Base-by-base conservation (phyloP, 441 rosid genomes). In the Daphne laureola region DNA sequence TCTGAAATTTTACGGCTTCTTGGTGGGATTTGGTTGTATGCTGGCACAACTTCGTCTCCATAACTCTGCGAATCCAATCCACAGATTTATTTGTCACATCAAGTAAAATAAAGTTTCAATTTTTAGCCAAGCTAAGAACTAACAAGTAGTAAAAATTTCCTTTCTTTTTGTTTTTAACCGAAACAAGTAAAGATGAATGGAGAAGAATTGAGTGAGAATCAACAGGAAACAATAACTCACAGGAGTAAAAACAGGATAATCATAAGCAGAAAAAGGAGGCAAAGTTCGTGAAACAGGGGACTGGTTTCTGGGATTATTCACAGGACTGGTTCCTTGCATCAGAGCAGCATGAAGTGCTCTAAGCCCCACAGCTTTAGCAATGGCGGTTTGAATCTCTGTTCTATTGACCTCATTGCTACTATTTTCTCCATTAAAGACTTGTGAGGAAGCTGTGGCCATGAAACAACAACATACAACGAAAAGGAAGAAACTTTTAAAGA, bases 171-270 rank as follows among this genome's bases (percentile, higher is more conserved):
- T n/a, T n/a, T n/a, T n/a, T n/a, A n/a, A n/a, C n/a, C n/a, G n/a
- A n/a, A n/a, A n/a, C n/a, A n/a, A n/a, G n/a, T n/a, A n/a, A n/a
- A n/a, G n/a, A n/a, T n/a, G n/a, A n/a, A n/a, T n/a, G n/a, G n/a
- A n/a, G n/a, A 31, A 9, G 11, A 31, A 31, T 8, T 21, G 14
- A 17, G 8, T 3, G 45, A n/a, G n/a, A n/a, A n/a, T n/a, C n/a
- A n/a, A n/a, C n/a, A n/a, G n/a, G n/a, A n/a, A n/a, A n/a, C n/a
- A n/a, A n/a, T n/a, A 51, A 73, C 82, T 90, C 49, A 90, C 98
- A 15, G 98, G 96, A 45, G 94, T 85, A 55, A 90, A 92, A 67
- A 92, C 88, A 49, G 98, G 98, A 68, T 92, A 92, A 64, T 88
- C 98, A 55, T 86, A 88, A 57, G 96, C 94, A 61, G 94, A 78